Evolutionary conservation across 306 rosid genomes (phyloP), one percentile per base, ranked within the genome.

Genomic region (Prunus mira): DNA sequence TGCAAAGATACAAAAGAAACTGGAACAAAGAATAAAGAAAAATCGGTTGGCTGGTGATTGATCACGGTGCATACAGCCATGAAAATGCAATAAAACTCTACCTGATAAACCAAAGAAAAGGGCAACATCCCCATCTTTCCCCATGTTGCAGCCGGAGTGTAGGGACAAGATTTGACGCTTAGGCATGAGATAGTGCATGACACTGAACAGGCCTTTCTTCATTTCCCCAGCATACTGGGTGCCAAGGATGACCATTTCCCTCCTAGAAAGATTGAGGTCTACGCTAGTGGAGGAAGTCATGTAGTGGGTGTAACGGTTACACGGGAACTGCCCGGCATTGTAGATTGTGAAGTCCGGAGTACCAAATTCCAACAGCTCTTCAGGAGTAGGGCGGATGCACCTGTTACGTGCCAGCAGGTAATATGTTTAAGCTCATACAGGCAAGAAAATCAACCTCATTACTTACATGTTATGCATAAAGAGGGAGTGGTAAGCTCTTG

Each of bases 401-500:
- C 98, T 93, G 90, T 56, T 81, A 89, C 74, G 9, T 7, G 9
- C 72, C 55, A 83, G 67, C 85, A 19, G 41, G 61, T 28, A 13
- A 13, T 8, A 72, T 32, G 66, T 47, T 20, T 28, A 18, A 18
- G 74, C 12, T 18, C 74, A 4, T 9, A 54, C 12, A 3, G 3
- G 17, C 45, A 41, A 8, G 25, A 28, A n/a, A 41, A 20, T 74
- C 68, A 77, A 63, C 46, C 50, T 77, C 38, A 17, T 80, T 69
- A 85, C 98, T 93, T 93, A 93, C 98, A 93, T 93, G 97, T 93
- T 91, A 85, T 93, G 93, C 98, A 93, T 93, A 82, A 91, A 93
- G 77, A 93, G 78, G 65, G 98, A 91, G 89, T 93, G 98, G 86
- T 93, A 93, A 79, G 98, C 98, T 85, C 98, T 87, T 1, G 97